Evolutionary conservation across 2,329 filamentous ascomycete genomes (phyloP).

Genomic region (Paecilomyces fulvus): DNA sequence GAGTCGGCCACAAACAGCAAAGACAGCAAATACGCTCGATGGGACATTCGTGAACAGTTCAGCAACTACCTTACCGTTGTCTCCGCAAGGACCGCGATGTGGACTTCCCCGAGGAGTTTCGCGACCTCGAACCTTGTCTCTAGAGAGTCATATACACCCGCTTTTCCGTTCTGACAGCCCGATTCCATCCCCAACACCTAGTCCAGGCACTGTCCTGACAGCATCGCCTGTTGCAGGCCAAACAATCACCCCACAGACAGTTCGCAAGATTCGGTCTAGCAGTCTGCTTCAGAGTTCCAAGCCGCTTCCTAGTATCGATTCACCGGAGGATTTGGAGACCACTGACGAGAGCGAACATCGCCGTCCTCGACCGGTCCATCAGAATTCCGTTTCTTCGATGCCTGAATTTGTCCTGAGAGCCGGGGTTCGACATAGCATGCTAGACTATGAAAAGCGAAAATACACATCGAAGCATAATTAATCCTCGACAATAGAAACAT

Average conservation of each 20-base stretch:
- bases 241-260: conserved; percentile 35
- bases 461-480: neutral
- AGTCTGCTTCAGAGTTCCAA: conserved; percentile 21
- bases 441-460: conserved; percentile 17
- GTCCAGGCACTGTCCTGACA: conserved; percentile 46
- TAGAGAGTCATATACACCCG: conserved; percentile 50
- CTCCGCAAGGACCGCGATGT: conserved; percentile 4
- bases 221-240: conserved; percentile 49
- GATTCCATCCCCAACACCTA: conserved; percentile 43
- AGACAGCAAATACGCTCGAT: neutral
- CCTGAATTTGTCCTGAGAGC: conserved; percentile 36
- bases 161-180: conserved; percentile 49
- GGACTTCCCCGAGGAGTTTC: conserved; percentile 9
- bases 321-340: conserved; percentile 10
- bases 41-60: neutral
- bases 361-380: conserved; percentile 5
- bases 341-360: conserved; percentile 1
- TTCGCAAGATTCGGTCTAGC: conserved; percentile 29
- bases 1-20: neutral
- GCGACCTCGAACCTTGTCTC: conserved; percentile 8
- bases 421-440: conserved; percentile 29
- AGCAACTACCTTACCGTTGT: neutral
- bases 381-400: conserved; percentile 11
- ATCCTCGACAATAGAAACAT: neutral
- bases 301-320: conserved; percentile 12